phyloP scores from a whole-genome alignment of 2,329 filamentous ascomycete species.

The Graphilbum sp. region DNA sequence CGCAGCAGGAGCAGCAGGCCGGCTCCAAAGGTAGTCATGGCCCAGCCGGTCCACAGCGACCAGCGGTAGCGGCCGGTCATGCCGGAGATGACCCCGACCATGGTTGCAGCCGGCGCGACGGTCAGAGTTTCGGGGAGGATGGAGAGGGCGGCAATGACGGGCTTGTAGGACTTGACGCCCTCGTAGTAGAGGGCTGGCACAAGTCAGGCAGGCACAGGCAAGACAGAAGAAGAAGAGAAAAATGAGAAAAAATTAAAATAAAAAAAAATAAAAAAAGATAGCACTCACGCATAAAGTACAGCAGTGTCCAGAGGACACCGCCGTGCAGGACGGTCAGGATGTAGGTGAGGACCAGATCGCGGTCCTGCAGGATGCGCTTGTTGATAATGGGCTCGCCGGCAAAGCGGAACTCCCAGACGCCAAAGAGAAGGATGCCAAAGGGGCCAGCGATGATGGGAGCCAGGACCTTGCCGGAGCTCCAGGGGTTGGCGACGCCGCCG shows the following conservation, averaged over 20 bases:
- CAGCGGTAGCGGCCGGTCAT: slow-evolving; percentile 15
- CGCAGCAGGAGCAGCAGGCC: slow-evolving; percentile 11
- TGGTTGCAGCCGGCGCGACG: slow-evolving; percentile 9
- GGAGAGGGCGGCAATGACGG: slow-evolving; percentile 15
- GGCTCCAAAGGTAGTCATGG: slow-evolving; percentile 12
- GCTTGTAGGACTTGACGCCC: slow-evolving; percentile 17
- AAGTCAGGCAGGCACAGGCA: too few relatives aligned
- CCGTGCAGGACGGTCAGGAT: slow-evolving; percentile 40
- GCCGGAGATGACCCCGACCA: slow-evolving; percentile 9
- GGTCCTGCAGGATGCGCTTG: slow-evolving; percentile 25
- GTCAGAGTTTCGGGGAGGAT: slow-evolving; percentile 14
- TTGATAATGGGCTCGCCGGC: slow-evolving; percentile 21
- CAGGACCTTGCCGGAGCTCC: slow-evolving; percentile 22
- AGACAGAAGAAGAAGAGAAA: background rate
- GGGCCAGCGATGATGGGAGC: slow-evolving; percentile 26
- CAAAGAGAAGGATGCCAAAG: slow-evolving; percentile 15
- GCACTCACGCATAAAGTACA: slow-evolving; percentile 32
- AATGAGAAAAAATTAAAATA: background rate
- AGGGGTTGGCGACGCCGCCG: slow-evolving; percentile 24
- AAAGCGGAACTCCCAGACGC: slow-evolving; percentile 5
- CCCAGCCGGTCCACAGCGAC: slow-evolving; percentile 14
- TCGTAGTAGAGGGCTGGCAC: slow-evolving; percentile 9
- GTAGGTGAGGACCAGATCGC: slow-evolving; percentile 12
- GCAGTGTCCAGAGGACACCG: slow-evolving; percentile 33
- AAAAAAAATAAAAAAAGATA: slow-evolving; percentile 19